Evolutionary conservation across 106 monocot species (phyloP).

Genomic region (Dendrobium officinale): DNA sequence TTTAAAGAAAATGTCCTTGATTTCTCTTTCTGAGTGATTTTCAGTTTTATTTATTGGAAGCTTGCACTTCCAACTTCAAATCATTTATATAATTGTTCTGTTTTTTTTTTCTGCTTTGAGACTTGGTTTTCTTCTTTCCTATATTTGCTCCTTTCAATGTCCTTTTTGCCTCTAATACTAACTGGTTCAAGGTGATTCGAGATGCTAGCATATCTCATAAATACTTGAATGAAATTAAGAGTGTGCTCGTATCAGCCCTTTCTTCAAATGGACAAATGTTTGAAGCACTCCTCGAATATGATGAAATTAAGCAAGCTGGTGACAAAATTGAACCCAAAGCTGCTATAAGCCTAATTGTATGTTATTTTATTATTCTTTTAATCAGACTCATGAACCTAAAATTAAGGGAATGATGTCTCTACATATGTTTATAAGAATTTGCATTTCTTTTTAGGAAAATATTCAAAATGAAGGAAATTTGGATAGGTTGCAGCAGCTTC

Average conservation of each 20-base stretch:
- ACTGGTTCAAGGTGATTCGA: constrained; percentile 43
- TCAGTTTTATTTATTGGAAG: background rate
- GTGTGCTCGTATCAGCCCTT: constrained; percentile 65
- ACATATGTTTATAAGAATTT: background rate
- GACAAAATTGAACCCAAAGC: constrained; percentile 54
- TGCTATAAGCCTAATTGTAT: constrained; percentile 61
- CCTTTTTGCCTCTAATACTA: background rate
- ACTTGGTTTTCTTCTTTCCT: background rate
- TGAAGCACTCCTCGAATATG: constrained; percentile 63
- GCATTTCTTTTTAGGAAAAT: constrained; percentile 38
- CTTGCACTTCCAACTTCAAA: background rate
- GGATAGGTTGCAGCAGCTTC: constrained; percentile 60
- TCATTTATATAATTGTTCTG: background rate
- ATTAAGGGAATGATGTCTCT: background rate
- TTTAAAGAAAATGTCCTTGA: background rate
- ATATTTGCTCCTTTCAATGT: background rate
- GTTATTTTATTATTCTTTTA: constrained; percentile 9
- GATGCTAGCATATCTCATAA: constrained; percentile 39
- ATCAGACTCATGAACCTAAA: background rate
- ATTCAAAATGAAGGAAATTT: constrained; percentile 46
- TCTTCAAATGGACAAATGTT: constrained; percentile 59
- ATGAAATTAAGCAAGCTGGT: constrained; percentile 72
- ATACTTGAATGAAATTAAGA: constrained; percentile 49
- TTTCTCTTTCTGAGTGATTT: background rate
- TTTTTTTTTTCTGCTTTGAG: background rate